Percentiles rank a stretch among this genome's conserved stretches.
Evolutionary conservation across 2,329 filamentous ascomycete species (phyloP).

Genomic region (Colletotrichum tanaceti): DNA sequence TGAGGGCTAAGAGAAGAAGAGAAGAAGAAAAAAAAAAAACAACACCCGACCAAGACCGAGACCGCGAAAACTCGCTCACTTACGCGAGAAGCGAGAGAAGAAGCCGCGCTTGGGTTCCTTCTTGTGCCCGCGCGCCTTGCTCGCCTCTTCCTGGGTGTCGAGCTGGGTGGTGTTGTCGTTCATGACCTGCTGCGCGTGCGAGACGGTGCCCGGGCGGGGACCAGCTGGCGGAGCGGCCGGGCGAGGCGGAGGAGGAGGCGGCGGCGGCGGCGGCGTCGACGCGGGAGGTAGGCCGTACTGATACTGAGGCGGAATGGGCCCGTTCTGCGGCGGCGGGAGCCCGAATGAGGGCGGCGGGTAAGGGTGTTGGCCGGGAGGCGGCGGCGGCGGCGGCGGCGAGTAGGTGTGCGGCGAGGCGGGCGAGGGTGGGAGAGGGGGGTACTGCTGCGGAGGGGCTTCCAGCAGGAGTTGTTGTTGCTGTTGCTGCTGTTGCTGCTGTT

Average conservation of each 20-base stretch:
- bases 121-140: constrained; percentile 36
- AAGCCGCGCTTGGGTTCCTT: constrained; percentile 27
- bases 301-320: background rate
- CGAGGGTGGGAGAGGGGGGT: constrained; percentile 49
- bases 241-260: constrained; percentile 8
- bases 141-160: constrained; percentile 53
- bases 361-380: background rate
- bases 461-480: constrained; percentile 32
- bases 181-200: constrained; percentile 64
- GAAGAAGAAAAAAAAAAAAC: no score
- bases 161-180: constrained; percentile 64
- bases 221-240: constrained; percentile 5
- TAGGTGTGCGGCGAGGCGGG: constrained; percentile 42
- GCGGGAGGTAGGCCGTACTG: constrained; percentile 5
- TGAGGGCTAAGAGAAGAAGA: no score
- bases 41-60: no score
- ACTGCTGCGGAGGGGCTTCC: constrained; percentile 24
- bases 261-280: constrained; percentile 5
- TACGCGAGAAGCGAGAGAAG: constrained; percentile 19
- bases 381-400: no score
- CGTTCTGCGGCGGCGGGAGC: background rate
- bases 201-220: constrained; percentile 54
- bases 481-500: no score
- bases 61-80: no score
- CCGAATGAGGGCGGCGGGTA: background rate